Percentiles rank a stretch among this genome's conserved stretches.
These are phyloP conservation scores for Xerocomus amazonicus DNA, from an alignment of 1,284 basidiomycete genomes.

Conservation along the genomic window DNA sequence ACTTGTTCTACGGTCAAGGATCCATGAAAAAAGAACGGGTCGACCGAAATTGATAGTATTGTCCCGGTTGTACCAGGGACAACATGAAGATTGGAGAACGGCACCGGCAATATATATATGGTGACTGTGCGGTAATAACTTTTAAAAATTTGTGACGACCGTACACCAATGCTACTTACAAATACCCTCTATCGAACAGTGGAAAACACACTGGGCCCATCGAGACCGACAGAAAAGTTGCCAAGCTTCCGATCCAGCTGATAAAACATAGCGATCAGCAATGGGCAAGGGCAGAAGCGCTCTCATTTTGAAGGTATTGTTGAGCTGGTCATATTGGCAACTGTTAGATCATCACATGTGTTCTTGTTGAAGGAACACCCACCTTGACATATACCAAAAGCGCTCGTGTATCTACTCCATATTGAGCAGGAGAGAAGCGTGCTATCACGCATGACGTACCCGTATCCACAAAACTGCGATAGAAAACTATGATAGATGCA, in stretches of 20 bases:
- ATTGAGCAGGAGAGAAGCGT: background rate
- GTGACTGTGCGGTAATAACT: slow-evolving; percentile 5
- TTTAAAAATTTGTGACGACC: background rate
- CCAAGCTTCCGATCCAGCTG: slow-evolving; percentile 32
- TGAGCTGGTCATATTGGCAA: slow-evolving; percentile 12
- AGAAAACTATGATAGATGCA: slow-evolving; percentile 23
- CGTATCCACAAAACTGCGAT: slow-evolving; percentile 27
- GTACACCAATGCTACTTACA: slow-evolving; percentile 20
- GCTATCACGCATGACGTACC: slow-evolving; percentile 14
- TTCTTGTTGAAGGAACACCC: background rate
- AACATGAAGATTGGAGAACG: slow-evolving; percentile 35
- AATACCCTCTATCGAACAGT: slow-evolving; percentile 32
- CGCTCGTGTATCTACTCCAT: slow-evolving; percentile 18
- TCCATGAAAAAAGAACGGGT: background rate
- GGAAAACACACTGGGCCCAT: slow-evolving; percentile 26
- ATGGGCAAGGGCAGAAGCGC: slow-evolving; percentile 12
- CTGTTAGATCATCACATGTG: background rate
- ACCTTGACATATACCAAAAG: slow-evolving; percentile 37
- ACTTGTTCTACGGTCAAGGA: slow-evolving; percentile 16
- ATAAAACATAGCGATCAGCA: background rate
- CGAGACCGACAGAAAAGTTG: slow-evolving; percentile 15
- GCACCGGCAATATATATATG: slow-evolving; percentile 19
- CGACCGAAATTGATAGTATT: slow-evolving; percentile 35
- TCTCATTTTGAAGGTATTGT: slow-evolving; percentile 32
- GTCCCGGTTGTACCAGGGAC: slow-evolving; percentile 33